Base-by-base conservation (phyloP, 768 basidiomycete genomes). In the Dioszegia hungarica region DNA sequence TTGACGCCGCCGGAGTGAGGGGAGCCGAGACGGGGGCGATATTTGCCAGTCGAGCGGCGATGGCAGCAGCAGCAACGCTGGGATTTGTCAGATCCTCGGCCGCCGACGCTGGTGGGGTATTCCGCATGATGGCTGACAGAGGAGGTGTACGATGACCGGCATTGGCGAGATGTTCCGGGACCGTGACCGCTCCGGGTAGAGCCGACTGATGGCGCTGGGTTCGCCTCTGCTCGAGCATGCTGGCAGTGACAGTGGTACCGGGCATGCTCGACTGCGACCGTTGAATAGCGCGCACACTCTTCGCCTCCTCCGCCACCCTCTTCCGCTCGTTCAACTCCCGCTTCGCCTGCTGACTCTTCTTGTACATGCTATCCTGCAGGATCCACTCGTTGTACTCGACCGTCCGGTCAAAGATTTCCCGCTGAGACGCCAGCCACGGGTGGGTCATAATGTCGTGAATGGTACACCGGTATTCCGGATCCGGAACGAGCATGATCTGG, bases 401-500 rank as follows among this genome's bases (percentile, higher is more conserved):
- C 27, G 78, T 79, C 62, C 81, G 84, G 17, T 82, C 81, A 76
- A 97, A 94, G 2, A 83, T 69, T 14, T 78, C 72, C 2, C 79
- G 78, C 64, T 88, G 87, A 3, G 84, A 80, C 0, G 79, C 77
- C 22, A 98, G 80, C 94, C 94, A 99, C 3, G 84, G 81, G 72
- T 98, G 95, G 12, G 77, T 79, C 90, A 94, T 95, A 64, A 99
- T 86, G 0, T 80, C 78, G 10, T 81, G 78, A 36, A 97, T 80
- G 57, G 85, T 85, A 41, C 88, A 88, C 40, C 94, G 86, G 28
- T 82, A 82, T 17, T 81, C 79, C 5, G 93, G 93, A 64, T 95
- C 90, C 8, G 93, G 90, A 2, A 97, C 92, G 56, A 98, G 87
- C 93, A 98, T 98, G 74, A 85, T 83, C 54, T 84, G 81, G 6